phyloP scores from a whole-genome alignment of 2,329 filamentous ascomycete species.

The Verticillium zaregamsianum region DNA sequence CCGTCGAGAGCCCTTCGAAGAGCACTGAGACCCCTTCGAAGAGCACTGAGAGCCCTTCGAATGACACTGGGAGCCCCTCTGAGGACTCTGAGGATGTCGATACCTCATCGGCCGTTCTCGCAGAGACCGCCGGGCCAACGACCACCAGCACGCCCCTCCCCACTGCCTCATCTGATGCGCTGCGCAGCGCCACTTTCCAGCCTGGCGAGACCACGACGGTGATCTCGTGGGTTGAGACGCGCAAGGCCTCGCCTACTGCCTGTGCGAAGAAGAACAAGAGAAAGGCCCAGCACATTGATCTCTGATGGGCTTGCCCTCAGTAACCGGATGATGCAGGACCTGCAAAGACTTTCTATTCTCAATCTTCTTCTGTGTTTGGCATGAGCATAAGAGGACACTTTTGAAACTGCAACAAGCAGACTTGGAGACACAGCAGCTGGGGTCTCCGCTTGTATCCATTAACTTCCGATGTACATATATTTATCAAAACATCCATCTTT shows the following conservation, averaged over 20 bases:
- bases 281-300: background rate
- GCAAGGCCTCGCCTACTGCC: background rate
- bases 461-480: no score
- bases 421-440: no score
- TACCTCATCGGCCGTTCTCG: background rate
- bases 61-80: background rate
- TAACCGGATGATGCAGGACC: no score
- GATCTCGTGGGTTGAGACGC: slow-evolving; percentile 2
- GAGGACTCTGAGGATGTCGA: background rate
- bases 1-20: background rate
- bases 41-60: background rate
- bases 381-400: no score
- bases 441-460: no score
- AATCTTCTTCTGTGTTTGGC: no score
- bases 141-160: background rate
- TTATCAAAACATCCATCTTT: no score
- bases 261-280: slow-evolving; percentile 2
- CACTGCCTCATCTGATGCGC: background rate
- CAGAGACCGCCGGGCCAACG: background rate
- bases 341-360: no score
- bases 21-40: no score
- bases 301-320: slow-evolving; percentile 4
- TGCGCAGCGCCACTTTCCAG: background rate
- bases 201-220: background rate
- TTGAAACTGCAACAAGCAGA: no score